Base-by-base conservation (phyloP, 139 green algal genomes). In the Coccomyxa sp. region DNA sequence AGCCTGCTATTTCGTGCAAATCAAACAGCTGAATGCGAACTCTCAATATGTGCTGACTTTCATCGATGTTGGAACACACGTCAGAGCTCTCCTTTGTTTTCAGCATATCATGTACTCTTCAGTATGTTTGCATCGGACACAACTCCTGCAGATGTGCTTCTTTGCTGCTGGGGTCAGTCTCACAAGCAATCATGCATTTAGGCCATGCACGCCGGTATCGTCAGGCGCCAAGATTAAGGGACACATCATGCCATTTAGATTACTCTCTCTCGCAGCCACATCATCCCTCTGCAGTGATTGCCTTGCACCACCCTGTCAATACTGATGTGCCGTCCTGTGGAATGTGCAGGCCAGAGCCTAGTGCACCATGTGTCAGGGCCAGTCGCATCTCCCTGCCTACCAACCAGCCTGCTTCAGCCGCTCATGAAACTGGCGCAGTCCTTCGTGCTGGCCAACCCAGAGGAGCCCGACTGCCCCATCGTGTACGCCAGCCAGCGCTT, bases 371-470 rank as follows among this genome's bases (percentile, higher is more conserved):
- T 51, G 3, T 51, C 38, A 51, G 38, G 71, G 71, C 71, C 71
- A 3, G 25, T 25, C 1, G 71, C 71, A 77, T 9, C 27, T 25
- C 51, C 18, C 13, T 27, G 16, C 18, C 82, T 95, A 30, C 88
- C 89, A 51, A 81, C 74, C 75, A 87, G 79, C 17, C 84, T 94
- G 30, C 59, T 95, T 58, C 58, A 79, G 25, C 86, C 88, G 10
- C 84, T 95, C 83, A 67, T 86, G 63, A 67, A 30, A 12, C 76
- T 95, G 67, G 88, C 90, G 83, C 87, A 91, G 81, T 86, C 83
- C 28, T 95, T 95, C 68, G 88, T 91, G 79, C 82, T 95, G 81
- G 60, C 86, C 13, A 89, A 95, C 76, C 89, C 92, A 14, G 82
- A 76, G 23, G 81, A 83, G 83, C 90, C 89, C 9, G 92, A 94